Conservation (phyloP, 495 filamentous ascomycete genomes). For the Hypoxylon fuscum region DNA sequence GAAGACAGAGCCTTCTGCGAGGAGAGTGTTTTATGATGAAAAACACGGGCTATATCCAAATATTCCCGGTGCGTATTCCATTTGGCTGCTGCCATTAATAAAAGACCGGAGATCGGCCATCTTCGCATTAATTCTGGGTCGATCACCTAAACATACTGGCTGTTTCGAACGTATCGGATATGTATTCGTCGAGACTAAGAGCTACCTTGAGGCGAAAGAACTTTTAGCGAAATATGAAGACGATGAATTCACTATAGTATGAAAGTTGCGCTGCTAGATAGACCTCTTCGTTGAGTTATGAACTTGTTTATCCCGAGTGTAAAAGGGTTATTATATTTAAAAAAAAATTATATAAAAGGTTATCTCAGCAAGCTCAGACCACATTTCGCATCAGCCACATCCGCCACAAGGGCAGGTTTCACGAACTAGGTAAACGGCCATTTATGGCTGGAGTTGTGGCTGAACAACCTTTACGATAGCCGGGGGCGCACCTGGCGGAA, state of each 20-base stretch:
- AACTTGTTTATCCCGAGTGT: too few species aligned
- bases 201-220: not conserved
- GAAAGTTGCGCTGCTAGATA: not conserved
- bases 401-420: too few species aligned
- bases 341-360: too few species aligned
- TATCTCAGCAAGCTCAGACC: too few species aligned
- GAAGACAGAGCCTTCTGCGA: not conserved
- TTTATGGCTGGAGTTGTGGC: too few species aligned
- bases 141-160: not conserved
- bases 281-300: too few species aligned
- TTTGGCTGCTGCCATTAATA: not conserved
- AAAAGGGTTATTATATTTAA: too few species aligned
- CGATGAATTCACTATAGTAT: not conserved
- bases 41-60: not conserved
- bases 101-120: not conserved
- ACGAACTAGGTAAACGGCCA: too few species aligned
- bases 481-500: too few species aligned
- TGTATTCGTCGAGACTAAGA: not conserved
- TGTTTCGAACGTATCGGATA: constrained; percentile 1
- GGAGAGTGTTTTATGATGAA: not conserved
- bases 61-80: not conserved
- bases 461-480: too few species aligned
- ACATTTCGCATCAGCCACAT: too few species aligned
- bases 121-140: not conserved
- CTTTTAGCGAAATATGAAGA: not conserved